phyloP scores from a whole-genome alignment of 2,329 filamentous ascomycete species.

The Pseudocercospora fuligena region DNA sequence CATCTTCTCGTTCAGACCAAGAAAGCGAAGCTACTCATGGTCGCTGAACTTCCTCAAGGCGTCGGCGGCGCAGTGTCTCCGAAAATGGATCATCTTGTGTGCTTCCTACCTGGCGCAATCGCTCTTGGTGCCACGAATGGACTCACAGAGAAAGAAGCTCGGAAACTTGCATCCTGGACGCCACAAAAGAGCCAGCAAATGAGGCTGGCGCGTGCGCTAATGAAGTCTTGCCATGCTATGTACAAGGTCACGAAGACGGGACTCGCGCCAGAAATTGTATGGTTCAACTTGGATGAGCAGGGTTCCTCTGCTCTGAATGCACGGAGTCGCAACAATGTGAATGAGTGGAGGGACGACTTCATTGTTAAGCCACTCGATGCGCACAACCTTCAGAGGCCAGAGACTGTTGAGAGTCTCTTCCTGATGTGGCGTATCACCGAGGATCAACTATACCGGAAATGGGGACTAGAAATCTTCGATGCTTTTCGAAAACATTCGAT shows the following conservation, averaged over 20 bases:
- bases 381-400: slow-evolving; percentile 93
- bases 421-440: slow-evolving; percentile 99
- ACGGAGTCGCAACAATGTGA: slow-evolving; percentile 43
- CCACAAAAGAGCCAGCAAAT: no score
- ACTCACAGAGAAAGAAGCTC: no score
- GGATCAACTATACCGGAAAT: slow-evolving; percentile 85
- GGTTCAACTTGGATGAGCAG: slow-evolving; percentile 77
- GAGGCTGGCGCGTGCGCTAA: no score
- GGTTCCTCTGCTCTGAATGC: slow-evolving; percentile 40
- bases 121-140: slow-evolving; percentile 86
- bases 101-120: slow-evolving; percentile 96
- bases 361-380: slow-evolving; percentile 75
- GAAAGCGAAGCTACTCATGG: slow-evolving; percentile 77
- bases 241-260: slow-evolving; percentile 86
- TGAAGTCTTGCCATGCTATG: no score
- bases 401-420: slow-evolving; percentile 94
- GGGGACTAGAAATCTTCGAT: slow-evolving; percentile 99
- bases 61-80: slow-evolving; percentile 69
- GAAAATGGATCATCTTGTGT: slow-evolving; percentile 98
- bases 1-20: slow-evolving; percentile 89
- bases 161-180: no score
- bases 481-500: slow-evolving; percentile 85
- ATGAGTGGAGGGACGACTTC: slow-evolving; percentile 71
- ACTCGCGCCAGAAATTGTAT: slow-evolving; percentile 90
- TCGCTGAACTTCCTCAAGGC: slow-evolving; percentile 82